Conservation (phyloP, 495 filamentous ascomycete genomes). For the Chaetomium fimeti region DNA sequence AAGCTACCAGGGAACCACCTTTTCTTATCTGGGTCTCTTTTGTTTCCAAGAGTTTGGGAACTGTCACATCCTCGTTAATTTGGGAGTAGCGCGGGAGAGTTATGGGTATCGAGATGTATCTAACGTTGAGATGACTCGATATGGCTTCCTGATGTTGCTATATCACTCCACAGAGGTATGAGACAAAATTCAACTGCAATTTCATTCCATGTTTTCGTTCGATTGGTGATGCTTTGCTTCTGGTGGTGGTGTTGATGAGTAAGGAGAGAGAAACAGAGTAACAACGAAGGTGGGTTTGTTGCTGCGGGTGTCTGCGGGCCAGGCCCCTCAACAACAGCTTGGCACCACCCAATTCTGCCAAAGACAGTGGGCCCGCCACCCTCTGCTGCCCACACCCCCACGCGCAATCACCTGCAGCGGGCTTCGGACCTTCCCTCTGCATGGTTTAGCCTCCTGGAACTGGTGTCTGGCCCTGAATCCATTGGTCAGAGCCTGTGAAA, state of each 20-base stretch:
- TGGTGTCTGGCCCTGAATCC: background rate
- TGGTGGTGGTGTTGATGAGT: slow-evolving; percentile 2
- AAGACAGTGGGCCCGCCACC: background rate
- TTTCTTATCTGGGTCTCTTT: slow-evolving; percentile 13
- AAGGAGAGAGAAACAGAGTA: background rate
- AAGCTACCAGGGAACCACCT: background rate
- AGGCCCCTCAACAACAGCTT: background rate
- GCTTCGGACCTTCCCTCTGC: background rate
- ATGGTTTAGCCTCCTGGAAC: slow-evolving; percentile 13
- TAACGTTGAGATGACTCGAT: slow-evolving; percentile 16
- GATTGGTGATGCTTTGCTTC: background rate
- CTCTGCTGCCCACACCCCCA: background rate
- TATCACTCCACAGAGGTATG: slow-evolving; percentile 11
- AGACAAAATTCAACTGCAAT: slow-evolving; percentile 1
- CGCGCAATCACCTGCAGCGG: slow-evolving; percentile 1
- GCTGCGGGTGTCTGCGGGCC: background rate
- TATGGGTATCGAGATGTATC: slow-evolving; percentile 17
- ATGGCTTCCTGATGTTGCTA: slow-evolving; percentile 8
- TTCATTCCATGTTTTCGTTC: background rate
- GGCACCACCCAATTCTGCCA: slow-evolving; percentile 4
- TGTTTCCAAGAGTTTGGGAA: slow-evolving; percentile 13
- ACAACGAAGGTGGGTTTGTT: background rate
- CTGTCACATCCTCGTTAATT: slow-evolving; percentile 15
- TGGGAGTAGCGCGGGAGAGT: slow-evolving; percentile 10
- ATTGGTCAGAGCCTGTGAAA: slow-evolving; percentile 11